phyloP scores from a whole-genome alignment of 176 grass and related monocot genomes.

The Chloris gayana region DNA sequence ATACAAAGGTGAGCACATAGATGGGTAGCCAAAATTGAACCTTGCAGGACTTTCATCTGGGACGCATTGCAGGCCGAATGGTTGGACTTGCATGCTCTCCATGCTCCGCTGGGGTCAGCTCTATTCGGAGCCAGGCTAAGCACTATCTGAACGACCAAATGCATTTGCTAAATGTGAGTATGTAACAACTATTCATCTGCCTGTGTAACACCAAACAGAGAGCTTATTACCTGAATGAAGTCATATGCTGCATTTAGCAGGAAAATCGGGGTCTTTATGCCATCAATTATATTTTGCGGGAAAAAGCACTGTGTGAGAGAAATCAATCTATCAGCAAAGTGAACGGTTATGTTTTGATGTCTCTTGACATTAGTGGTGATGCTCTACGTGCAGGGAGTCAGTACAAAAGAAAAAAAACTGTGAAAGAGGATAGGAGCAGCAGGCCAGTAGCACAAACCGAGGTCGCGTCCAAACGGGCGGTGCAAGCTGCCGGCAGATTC shows the following conservation, averaged over 20 bases:
- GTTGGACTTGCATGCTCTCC: constrained; percentile 80
- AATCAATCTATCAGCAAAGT: too few relatives aligned
- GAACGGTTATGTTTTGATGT: too few relatives aligned
- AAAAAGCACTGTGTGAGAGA: constrained; percentile 44
- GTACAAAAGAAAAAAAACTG: too few relatives aligned
- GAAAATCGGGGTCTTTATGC: constrained; percentile 37
- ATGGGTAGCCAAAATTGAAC: constrained; percentile 26
- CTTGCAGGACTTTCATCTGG: constrained; percentile 78
- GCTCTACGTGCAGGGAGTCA: too few relatives aligned
- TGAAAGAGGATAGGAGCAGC: too few relatives aligned
- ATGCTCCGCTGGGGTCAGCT: constrained; percentile 55
- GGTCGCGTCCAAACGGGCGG: too few relatives aligned
- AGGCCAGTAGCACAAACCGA: too few relatives aligned
- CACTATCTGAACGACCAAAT: constrained; percentile 41
- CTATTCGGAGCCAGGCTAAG: constrained; percentile 61
- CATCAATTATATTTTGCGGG: constrained; percentile 61
- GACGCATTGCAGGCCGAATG: constrained; percentile 52
- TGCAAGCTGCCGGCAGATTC: too few relatives aligned
- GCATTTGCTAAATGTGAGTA: not conserved
- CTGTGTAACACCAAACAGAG: not conserved
- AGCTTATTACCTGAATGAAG: constrained; percentile 62
- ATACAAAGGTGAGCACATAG: constrained; percentile 1
- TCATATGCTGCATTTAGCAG: constrained; percentile 88
- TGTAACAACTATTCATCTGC: not conserved
- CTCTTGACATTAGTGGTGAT: too few relatives aligned